Evolutionary conservation across 768 basidiomycete species (phyloP), one percentile per base, ranked within the genome.

Genomic region (Lactarius evosmus): DNA sequence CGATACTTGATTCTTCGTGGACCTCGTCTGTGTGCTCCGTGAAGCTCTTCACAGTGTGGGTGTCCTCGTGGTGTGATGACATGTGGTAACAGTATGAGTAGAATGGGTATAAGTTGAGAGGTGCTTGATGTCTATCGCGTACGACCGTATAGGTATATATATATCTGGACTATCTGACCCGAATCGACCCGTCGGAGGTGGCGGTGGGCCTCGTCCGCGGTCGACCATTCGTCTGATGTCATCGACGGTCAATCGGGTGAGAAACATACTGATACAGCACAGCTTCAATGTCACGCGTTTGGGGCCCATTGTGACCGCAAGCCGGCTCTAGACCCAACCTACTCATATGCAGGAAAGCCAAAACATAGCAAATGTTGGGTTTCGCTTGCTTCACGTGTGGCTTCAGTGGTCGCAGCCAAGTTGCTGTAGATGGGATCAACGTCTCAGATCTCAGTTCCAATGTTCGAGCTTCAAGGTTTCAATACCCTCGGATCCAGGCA

Each of bases 31-130:
- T 50, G 14, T 58, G 62, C 19, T 25, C 62, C 25, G 54, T 40
- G 14, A 17, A 27, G 14, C 22, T 33, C 46, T 50, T 65, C 36
- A 53, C n/a, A 4, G 41, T 32, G 44, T 59, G 19, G 14, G 34
- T 51, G 25, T 51, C 36, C n/a, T 44, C 61, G 4, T 51, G 22
- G 17, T 57, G 27, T 17, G 59, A 29, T n/a, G 64, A 56, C 64
- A 65, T 65, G 19, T 61, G 30, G 49, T 14, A 33, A 6, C 16
- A 30, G 50, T 30, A 30, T 29, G 4, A 53, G 52, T n/a, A 53
- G 16, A 33, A 25, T 49, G 5, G 12, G 3, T 49, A 53, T 32
- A 19, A 32, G 30, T 53, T 53, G 29, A 12, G 30, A 30, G 52
- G 51, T 7, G 2, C 0, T 53, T 12, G 46, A 49, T 22, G 46